A percentile compares a stretch with the other conserved stretches of the same genome.
Evolutionary conservation across 2,329 filamentous ascomycete species (phyloP).

Genomic region (Aspergillus versicolor): DNA sequence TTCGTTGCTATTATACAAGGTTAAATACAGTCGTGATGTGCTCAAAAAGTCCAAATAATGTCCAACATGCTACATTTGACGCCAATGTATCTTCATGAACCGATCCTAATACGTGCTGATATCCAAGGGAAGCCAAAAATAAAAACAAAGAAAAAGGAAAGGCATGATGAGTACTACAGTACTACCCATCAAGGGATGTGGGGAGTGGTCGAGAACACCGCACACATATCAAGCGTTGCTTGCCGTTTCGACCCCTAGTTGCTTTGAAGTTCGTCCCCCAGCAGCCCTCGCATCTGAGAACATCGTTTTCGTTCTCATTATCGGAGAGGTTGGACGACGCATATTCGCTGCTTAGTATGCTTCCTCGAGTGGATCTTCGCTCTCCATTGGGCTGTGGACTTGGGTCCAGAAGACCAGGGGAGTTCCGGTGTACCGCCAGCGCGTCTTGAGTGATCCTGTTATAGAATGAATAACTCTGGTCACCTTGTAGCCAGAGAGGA

Average conservation of each 20-base stretch:
- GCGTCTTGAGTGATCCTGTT: constrained; percentile 45
- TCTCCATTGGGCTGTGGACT: constrained; percentile 11
- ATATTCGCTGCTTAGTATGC: constrained; percentile 59
- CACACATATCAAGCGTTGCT: constrained; percentile 61
- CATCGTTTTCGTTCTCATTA: constrained; percentile 49
- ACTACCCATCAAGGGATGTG: not conserved
- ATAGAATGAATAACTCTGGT: constrained; percentile 56
- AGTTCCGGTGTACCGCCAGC: constrained; percentile 28
- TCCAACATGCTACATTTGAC: not conserved
- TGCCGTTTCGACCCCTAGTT: constrained; percentile 53
- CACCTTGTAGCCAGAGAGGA: constrained; percentile 51
- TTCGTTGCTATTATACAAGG: constrained; percentile 5
- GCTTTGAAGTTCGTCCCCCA: constrained; percentile 63
- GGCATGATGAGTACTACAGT: not conserved
- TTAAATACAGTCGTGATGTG: not conserved
- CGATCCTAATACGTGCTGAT: not conserved
- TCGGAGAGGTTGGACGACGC: constrained; percentile 41
- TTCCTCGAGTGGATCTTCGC: constrained; percentile 49
- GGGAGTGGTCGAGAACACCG: constrained; percentile 45
- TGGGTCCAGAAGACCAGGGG: constrained; percentile 1
- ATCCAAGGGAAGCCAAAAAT: not conserved
- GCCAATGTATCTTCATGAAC: not conserved
- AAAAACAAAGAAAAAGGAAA: not conserved
- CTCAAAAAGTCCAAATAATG: not conserved
- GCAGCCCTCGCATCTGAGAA: constrained; percentile 60